A percentile compares a stretch with the other conserved stretches of the same genome.
These are phyloP conservation scores for Cryptosporidium ubiquitum DNA, from an alignment of 169 alveolate genomes.

Conservation along the genomic window DNA sequence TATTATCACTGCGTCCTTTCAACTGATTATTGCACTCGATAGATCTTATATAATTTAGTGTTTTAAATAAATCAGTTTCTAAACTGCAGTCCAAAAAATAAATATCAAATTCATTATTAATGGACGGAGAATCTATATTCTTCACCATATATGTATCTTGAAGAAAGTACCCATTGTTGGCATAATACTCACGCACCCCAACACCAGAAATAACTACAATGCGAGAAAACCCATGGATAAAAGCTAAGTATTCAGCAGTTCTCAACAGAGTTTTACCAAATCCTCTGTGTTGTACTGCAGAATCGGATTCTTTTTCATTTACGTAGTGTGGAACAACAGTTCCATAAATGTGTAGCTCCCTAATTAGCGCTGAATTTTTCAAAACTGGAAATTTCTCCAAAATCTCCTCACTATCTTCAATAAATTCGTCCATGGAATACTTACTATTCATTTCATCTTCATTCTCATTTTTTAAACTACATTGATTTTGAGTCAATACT, in stretches of 20 bases:
- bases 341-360: slow-evolving; percentile 94
- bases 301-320: slow-evolving; percentile 5
- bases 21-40: slow-evolving; percentile 19
- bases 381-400: slow-evolving; percentile 49
- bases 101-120: slow-evolving; percentile 23
- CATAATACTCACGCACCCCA: slow-evolving; percentile 98
- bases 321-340: slow-evolving; percentile 76
- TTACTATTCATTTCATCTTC: background rate
- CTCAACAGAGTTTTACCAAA: slow-evolving; percentile 75
- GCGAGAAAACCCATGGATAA: slow-evolving; percentile 86
- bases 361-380: slow-evolving; percentile 86
- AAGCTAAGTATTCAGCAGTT: slow-evolving; percentile 76
- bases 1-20: background rate
- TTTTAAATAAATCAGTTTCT: slow-evolving; percentile 52
- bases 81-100: slow-evolving; percentile 20
- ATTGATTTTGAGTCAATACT: background rate
- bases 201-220: slow-evolving; percentile 99
- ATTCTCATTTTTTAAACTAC: background rate
- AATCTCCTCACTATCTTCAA: slow-evolving; percentile 51
- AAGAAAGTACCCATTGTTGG: slow-evolving; percentile 94
- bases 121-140: slow-evolving; percentile 68
- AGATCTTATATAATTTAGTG: slow-evolving; percentile 26
- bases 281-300: slow-evolving; percentile 72
- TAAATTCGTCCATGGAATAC: slow-evolving; percentile 45
- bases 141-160: slow-evolving; percentile 96